Conservation (phyloP, 345 rosid species). For the Firmiana major region DNA sequence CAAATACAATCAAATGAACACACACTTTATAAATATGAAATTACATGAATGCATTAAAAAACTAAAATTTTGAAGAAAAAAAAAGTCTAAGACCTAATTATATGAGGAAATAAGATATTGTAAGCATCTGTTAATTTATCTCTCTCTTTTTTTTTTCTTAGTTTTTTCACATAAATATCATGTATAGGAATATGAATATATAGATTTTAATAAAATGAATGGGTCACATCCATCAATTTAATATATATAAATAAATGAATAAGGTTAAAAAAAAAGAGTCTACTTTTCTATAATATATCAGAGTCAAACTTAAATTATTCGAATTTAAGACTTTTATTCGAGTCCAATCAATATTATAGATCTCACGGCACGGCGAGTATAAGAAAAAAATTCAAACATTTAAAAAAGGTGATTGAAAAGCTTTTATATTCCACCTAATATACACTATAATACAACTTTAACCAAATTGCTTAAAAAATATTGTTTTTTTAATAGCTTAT, state of each 20-base stretch:
- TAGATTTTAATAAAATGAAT: neutral
- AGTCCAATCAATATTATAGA: neutral
- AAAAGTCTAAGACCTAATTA: neutral
- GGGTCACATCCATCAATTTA: neutral
- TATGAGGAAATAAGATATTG: neutral
- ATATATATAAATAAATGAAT: too few relatives aligned
- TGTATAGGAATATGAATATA: neutral
- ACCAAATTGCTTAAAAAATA: neutral
- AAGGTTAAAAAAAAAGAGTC: neutral
- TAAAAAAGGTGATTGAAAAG: neutral
- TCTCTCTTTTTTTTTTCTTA: too few relatives aligned
- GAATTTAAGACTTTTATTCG: neutral
- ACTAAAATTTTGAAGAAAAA: neutral
- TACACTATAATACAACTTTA: neutral
- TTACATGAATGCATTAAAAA: neutral
- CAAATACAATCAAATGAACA: neutral
- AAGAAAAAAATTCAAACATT: neutral
- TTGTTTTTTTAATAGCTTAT: neutral
- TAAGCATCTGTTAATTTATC: too few relatives aligned
- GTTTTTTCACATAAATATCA: too few relatives aligned
- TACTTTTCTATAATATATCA: neutral
- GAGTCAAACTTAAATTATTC: neutral
- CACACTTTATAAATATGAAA: neutral
- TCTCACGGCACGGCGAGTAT: neutral
- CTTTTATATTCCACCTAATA: conserved; percentile 1